Conservation (phyloP, 495 filamentous ascomycete genomes). For the Trichoderma gamsii region DNA sequence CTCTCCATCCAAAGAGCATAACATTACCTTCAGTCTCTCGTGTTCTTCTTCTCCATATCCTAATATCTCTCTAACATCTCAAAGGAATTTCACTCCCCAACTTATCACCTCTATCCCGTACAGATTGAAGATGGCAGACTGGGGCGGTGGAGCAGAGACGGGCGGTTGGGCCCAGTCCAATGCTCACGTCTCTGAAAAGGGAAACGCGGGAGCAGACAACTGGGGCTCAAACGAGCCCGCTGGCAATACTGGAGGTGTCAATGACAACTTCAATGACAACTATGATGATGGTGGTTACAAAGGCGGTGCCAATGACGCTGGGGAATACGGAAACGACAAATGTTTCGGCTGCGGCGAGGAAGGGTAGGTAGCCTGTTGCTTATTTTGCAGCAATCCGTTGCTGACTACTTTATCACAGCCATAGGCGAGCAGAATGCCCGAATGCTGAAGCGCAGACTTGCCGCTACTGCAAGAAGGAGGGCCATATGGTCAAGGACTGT, state of each 20-base stretch:
- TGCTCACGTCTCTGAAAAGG: not conserved
- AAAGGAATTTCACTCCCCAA: not conserved
- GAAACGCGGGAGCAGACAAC: not conserved
- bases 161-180: not conserved
- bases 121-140: not conserved
- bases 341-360: constrained; percentile 78
- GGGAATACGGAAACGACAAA: constrained; percentile 30
- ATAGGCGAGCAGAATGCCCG: constrained; percentile 47
- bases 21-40: not conserved
- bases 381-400: constrained; percentile 17
- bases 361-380: constrained; percentile 46
- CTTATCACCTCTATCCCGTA: not conserved
- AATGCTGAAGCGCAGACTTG: constrained; percentile 33
- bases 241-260: not conserved
- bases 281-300: not conserved
- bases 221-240: not conserved
- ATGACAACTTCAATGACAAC: not conserved
- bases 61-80: not conserved
- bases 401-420: constrained; percentile 29
- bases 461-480: constrained; percentile 41
- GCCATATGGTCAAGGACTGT: constrained; percentile 62
- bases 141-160: not conserved
- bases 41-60: not conserved
- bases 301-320: not conserved
- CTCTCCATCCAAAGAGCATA: not conserved